phyloP scores from a whole-genome alignment of 352 stramenopile species.

The Globisporangium takayamanum region DNA sequence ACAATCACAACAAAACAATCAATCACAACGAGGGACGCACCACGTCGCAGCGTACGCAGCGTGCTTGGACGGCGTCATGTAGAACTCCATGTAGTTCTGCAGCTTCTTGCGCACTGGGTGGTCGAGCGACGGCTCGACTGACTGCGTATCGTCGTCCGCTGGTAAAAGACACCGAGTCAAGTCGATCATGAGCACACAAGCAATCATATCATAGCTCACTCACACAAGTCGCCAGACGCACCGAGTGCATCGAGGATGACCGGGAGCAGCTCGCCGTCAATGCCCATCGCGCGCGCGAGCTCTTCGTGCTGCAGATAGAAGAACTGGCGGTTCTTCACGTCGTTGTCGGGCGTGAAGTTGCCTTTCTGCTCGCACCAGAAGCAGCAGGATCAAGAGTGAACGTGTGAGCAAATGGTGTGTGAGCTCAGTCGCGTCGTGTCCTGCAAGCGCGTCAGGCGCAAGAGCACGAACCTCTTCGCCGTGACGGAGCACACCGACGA shows the following conservation, averaged over 20 bases:
- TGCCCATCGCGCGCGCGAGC: constrained; percentile 67
- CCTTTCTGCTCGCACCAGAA: constrained; percentile 35
- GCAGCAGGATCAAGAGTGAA: neutral
- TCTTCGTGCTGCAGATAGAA: constrained; percentile 81
- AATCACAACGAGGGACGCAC: constrained; percentile 22
- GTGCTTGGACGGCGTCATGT: constrained; percentile 87
- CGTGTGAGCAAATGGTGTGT: neutral
- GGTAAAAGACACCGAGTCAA: neutral
- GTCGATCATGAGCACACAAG: neutral
- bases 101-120: constrained; percentile 71
- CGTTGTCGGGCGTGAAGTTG: constrained; percentile 78
- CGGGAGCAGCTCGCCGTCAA: constrained; percentile 52
- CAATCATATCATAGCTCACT: neutral
- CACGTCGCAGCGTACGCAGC: constrained; percentile 78
- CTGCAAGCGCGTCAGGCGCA: too few species aligned
- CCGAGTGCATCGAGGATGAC: constrained; percentile 74
- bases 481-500: constrained; percentile 72
- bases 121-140: constrained; percentile 27
- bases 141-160: constrained; percentile 31
- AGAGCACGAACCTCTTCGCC: constrained; percentile 54
- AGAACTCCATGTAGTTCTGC: constrained; percentile 79
- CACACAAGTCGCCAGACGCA: constrained; percentile 14
- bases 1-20: neutral
- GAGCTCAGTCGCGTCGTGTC: too few species aligned
- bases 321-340: constrained; percentile 64